Percentiles rank a stretch among this genome's conserved stretches.
Evolutionary conservation across 495 filamentous ascomycete species (phyloP).

Genomic region (Astrothelium macrocarpum): DNA sequence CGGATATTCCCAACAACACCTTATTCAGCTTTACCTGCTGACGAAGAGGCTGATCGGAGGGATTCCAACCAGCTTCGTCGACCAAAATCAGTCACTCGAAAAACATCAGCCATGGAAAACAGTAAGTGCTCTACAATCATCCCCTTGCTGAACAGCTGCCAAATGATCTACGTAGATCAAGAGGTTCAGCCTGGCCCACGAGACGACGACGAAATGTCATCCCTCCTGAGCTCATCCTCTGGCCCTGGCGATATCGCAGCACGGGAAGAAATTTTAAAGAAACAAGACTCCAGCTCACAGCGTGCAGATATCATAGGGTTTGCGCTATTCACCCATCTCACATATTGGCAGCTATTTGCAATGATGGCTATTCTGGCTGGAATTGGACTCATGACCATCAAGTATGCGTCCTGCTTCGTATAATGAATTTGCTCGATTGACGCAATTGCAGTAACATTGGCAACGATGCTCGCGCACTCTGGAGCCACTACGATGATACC

Average conservation of each 20-base stretch:
- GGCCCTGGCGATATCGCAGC: slow-evolving; percentile 35
- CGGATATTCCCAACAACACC: slow-evolving; percentile 49
- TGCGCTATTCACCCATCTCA: slow-evolving; percentile 59
- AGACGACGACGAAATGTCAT: slow-evolving; percentile 67
- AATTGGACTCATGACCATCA: slow-evolving; percentile 97
- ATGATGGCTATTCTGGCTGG: slow-evolving; percentile 84
- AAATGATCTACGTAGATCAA: slow-evolving; percentile 11
- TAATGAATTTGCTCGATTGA: neutral
- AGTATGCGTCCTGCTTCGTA: slow-evolving; percentile 51
- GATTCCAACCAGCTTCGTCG: slow-evolving; percentile 54
- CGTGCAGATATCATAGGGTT: slow-evolving; percentile 85
- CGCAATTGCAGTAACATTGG: slow-evolving; percentile 70
- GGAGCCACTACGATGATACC: slow-evolving; percentile 71
- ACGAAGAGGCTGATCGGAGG: slow-evolving; percentile 13
- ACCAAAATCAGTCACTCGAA: slow-evolving; percentile 41
- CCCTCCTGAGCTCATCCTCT: slow-evolving; percentile 58
- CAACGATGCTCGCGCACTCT: slow-evolving; percentile 68
- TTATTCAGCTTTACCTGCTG: slow-evolving; percentile 57
- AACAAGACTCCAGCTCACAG: slow-evolving; percentile 50
- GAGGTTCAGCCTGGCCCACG: neutral
- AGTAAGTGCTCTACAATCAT: neutral
- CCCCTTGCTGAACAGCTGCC: slow-evolving; percentile 17
- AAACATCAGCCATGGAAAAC: neutral
- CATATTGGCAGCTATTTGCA: slow-evolving; percentile 85
- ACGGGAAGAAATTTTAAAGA: slow-evolving; percentile 36